Evolutionary conservation across 495 filamentous ascomycete genomes (phyloP).

Genomic region (Aspergillus egyptiacus): DNA sequence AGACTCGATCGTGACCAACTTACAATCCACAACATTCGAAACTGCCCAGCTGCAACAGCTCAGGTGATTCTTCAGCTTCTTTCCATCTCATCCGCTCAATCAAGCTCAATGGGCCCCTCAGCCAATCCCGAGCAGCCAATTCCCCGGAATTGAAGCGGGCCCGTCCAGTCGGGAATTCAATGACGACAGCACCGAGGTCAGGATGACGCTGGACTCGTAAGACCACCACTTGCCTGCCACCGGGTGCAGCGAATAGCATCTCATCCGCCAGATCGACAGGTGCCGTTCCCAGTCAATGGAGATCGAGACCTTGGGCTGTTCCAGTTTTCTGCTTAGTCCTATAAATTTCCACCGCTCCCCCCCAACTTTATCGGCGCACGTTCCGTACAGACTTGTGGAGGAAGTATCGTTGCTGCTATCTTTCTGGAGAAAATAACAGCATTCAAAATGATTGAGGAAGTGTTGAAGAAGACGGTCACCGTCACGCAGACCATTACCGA

Average conservation of each 20-base stretch:
- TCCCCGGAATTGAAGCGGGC: not conserved
- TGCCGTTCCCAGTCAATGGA: not conserved
- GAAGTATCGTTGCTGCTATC: not conserved
- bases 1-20: not conserved
- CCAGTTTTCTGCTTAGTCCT: not conserved
- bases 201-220: conserved; percentile 23
- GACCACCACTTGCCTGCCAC: not conserved
- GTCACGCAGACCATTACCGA: conserved; percentile 13
- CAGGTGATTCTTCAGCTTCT: not conserved
- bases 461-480: conserved; percentile 9
- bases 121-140: not conserved
- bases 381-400: not conserved
- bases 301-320: conserved; percentile 4
- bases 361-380: not conserved
- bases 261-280: not conserved
- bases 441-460: conserved; percentile 12
- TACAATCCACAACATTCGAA: not conserved
- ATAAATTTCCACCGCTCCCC: conserved; percentile 1
- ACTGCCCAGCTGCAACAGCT: not conserved
- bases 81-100: not conserved
- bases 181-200: conserved; percentile 27
- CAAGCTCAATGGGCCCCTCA: conserved; percentile 1
- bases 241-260: not conserved
- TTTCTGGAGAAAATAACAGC: not conserved
- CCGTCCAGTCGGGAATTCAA: conserved; percentile 9